Base-by-base conservation (phyloP, 164 flowering plant genomes). In the Vitis amurensis region DNA sequence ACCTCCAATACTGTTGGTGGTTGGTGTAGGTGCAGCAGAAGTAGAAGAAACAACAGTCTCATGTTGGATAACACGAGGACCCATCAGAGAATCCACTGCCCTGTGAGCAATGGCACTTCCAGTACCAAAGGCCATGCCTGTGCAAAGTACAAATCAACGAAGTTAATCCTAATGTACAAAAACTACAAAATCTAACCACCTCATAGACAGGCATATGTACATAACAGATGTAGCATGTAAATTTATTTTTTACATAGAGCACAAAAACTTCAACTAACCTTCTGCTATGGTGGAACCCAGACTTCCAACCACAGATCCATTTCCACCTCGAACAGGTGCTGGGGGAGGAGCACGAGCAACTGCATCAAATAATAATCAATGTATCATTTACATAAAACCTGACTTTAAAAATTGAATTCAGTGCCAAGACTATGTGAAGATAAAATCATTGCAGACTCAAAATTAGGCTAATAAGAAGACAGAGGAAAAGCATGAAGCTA, bases 1-100 rank as follows among this genome's bases (percentile, higher is more conserved):
- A 55, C 13, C 59, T 53, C 60, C 69, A 29, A 53, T 9, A 29
- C 69, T 55, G 29, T 16, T 29, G 49, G 7, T 31, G 50, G 49
- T 55, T 62, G 65, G 27, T 63, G 66, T 31, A 3, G 52, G 13
- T 12, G 47, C 59, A 66, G 47, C 23, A 31, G 69, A 47, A 66
- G 51, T 47, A 5, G 69, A 37, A n/a, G 59, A 15, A 30, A 59
- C 69, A 17, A 31, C 49, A n/a, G 59, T 66, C 50, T 66, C 69
- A 55, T 66, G 69, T 66, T 53, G 11, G 27, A 66, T 53, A 7
- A 55, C 60, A 37, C 69, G 69, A 8, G 69, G 69, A 29, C 69
- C 69, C 49, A 66, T 16, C 23, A 66, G 9, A 29, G 59, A 59
- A 55, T 66, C 68, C 57, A 66, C 68, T 29, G 68, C 68, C 47